Evolutionary conservation across 2,329 filamentous ascomycete species (phyloP), one percentile per base, ranked within the genome.

Genomic region (Botrytis byssoidea): DNA sequence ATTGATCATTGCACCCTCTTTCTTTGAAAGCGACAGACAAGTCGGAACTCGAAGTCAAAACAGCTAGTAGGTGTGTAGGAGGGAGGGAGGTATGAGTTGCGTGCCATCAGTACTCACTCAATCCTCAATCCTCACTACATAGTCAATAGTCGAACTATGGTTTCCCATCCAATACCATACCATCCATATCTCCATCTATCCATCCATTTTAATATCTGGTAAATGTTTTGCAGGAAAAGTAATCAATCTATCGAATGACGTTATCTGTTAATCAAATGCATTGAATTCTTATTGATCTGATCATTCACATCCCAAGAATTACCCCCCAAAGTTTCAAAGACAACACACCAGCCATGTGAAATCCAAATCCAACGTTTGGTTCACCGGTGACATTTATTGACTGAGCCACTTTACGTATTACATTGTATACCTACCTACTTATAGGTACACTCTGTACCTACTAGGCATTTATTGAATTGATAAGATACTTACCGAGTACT

Each of bases 231-330:
- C 64, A 18, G 44, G 32, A 20, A 12, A 32, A 51, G 9, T 37
- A n/a, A 51, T 51, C 48, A 2, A 51, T n/a, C 10, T 14, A 16
- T 32, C 42, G 9, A 46, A 68, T 72, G 70, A 68, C 70, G 70
- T 72, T 72, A 60, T 72, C 44, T n/a, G 18, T 14, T 7, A n/a
- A 55, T 44, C 65, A 22, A 51, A 71, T 71, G 71, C 71, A 72
- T 68, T 68, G 63, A 44, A 68, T 60, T 67, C 29, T 48, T 68
- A 35, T 68, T 72, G 71, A 72, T 72, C 71, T 68, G 63, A 72
- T 68, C 69, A 71, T 71, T 12, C 25, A 48, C 48, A n/a, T n/a
- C 25, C 25, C 48, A 61, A 61, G 16, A 55, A 42, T 64, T 64
- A 46, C 69, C 69, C 69, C 60, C 59, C 59, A 25, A 25, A 72